These are phyloP conservation scores for Lactarius psammicola DNA, from an alignment of 768 basidiomycete genomes.

Conservation along the genomic window DNA sequence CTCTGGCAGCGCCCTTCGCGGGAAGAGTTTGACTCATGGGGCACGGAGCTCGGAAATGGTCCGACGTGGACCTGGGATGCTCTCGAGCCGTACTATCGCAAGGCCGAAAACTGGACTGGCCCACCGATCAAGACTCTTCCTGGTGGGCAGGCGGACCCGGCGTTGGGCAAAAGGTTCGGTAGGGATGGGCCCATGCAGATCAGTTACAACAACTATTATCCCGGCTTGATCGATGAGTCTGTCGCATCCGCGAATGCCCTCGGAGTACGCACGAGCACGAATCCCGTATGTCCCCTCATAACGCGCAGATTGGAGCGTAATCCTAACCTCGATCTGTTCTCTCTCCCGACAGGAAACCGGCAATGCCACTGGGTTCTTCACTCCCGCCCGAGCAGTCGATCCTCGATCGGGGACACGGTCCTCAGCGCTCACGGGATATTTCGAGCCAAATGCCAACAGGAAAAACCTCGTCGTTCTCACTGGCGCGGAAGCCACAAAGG, in stretches of 20 bases:
- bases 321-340: too few species aligned
- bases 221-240: slow-evolving; percentile 22
- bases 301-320: background rate
- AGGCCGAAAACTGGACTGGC: slow-evolving; percentile 28
- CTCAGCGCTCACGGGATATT: slow-evolving; percentile 26
- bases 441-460: slow-evolving; percentile 24
- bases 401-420: slow-evolving; percentile 26
- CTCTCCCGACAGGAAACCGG: slow-evolving; percentile 25
- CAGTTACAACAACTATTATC: slow-evolving; percentile 28
- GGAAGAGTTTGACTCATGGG: slow-evolving; percentile 27
- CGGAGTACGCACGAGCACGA: slow-evolving; percentile 18
- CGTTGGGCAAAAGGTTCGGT: slow-evolving; percentile 9
- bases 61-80: slow-evolving; percentile 23
- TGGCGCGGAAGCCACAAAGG: slow-evolving; percentile 23
- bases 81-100: slow-evolving; percentile 24
- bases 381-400: slow-evolving; percentile 26
- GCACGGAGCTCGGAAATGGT: slow-evolving; percentile 24
- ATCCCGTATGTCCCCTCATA: slow-evolving; percentile 17
- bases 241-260: slow-evolving; percentile 24
- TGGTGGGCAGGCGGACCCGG: slow-evolving; percentile 16
- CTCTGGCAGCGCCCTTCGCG: slow-evolving; percentile 28
- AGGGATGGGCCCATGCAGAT: slow-evolving; percentile 25
- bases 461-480: slow-evolving; percentile 27
- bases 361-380: slow-evolving; percentile 26
- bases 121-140: slow-evolving; percentile 20